Conservation (phyloP, 352 stramenopile species). For the Phytopythium chamaehyphon region DNA sequence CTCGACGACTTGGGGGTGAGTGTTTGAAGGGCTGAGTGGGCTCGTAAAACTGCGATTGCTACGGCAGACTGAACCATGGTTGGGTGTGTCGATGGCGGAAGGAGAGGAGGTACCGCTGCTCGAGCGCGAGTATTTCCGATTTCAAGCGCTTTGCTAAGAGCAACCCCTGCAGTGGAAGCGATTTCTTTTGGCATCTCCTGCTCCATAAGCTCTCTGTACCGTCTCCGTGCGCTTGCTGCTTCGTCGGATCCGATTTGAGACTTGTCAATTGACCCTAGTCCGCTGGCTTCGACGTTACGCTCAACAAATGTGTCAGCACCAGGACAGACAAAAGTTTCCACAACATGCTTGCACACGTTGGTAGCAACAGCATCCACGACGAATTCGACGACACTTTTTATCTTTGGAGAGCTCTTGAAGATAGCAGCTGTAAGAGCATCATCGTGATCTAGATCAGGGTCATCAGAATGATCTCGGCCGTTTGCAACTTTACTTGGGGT, state of each 20-base stretch:
- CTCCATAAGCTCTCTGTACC: conserved; percentile 39
- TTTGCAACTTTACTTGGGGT: not conserved
- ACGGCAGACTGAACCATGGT: conserved; percentile 30
- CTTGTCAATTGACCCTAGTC: conserved; percentile 1
- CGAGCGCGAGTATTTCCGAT: conserved; percentile 31
- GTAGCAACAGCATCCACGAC: conserved; percentile 59
- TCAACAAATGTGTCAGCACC: conserved; percentile 41
- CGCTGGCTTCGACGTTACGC: not conserved
- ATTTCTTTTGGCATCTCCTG: conserved; percentile 24
- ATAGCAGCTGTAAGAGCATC: conserved; percentile 41
- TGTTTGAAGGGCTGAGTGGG: conserved; percentile 18
- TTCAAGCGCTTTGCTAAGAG: conserved; percentile 24
- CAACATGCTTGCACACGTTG: conserved; percentile 54
- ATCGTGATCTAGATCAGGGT: conserved; percentile 2
- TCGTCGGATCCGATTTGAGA: not conserved
- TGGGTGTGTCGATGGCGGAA: conserved; percentile 33
- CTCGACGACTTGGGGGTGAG: conserved; percentile 40
- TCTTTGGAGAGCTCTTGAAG: conserved; percentile 58
- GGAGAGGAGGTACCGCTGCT: conserved; percentile 22
- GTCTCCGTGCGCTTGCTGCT: not conserved
- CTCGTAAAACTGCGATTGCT: conserved; percentile 29
- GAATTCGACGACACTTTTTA: conserved; percentile 57
- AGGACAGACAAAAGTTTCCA: conserved; percentile 33
- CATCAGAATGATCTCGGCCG: not conserved
- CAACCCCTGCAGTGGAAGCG: conserved; percentile 13